Conservation (phyloP, 495 filamentous ascomycete species). For the Hypomontagnella monticulosa region DNA sequence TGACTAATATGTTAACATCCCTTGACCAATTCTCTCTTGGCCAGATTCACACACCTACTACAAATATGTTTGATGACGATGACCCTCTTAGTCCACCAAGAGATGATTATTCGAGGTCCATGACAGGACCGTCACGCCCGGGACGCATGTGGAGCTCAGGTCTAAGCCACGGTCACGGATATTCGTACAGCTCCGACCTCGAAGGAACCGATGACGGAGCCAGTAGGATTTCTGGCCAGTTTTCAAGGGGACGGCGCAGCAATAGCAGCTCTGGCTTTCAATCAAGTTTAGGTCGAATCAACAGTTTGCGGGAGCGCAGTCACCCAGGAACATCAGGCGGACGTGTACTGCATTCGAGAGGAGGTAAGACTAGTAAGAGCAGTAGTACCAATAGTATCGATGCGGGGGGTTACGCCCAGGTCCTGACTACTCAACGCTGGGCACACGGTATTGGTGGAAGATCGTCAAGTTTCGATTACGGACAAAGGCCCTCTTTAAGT, state of each 20-base stretch:
- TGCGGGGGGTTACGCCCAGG: slow-evolving; percentile 69
- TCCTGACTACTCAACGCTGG: slow-evolving; percentile 64
- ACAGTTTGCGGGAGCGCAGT: slow-evolving; percentile 65
- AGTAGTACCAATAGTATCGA: slow-evolving; percentile 74
- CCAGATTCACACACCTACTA: slow-evolving; percentile 51
- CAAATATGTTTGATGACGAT: slow-evolving; percentile 51
- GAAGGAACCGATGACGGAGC: slow-evolving; percentile 70
- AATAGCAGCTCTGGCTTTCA: slow-evolving; percentile 83
- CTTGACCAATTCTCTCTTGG: slow-evolving; percentile 79
- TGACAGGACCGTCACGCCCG: slow-evolving; percentile 35
- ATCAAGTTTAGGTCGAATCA: slow-evolving; percentile 67
- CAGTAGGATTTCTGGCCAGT: slow-evolving; percentile 66
- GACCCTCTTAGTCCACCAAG: slow-evolving; percentile 46
- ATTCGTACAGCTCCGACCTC: slow-evolving; percentile 78
- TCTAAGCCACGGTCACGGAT: slow-evolving; percentile 69
- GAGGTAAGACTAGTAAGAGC: slow-evolving; percentile 74
- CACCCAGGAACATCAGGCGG: slow-evolving; percentile 43
- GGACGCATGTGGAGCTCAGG: slow-evolving; percentile 42
- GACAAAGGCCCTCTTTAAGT: slow-evolving; percentile 51
- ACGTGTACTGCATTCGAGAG: slow-evolving; percentile 56
- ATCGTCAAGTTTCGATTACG: slow-evolving; percentile 83
- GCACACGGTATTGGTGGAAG: slow-evolving; percentile 66
- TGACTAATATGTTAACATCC: slow-evolving; percentile 91
- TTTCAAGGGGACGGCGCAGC: slow-evolving; percentile 74
- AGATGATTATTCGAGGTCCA: slow-evolving; percentile 39